Conservation (phyloP, 768 basidiomycete genomes). For the Lyophyllum semitale region DNA sequence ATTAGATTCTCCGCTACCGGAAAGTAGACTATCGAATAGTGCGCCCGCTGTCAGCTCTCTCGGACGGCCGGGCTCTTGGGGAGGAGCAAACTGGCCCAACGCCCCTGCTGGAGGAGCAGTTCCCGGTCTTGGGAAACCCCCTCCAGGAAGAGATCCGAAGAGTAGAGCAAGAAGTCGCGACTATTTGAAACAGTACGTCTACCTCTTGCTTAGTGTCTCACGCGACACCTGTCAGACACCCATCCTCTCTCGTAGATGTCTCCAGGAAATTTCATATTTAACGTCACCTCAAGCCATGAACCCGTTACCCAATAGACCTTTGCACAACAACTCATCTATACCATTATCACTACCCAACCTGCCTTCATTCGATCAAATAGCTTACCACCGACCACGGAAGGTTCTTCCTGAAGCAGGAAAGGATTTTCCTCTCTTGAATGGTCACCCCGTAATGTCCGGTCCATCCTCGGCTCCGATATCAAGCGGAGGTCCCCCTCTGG, state of each 20-base stretch:
- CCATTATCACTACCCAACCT: slow-evolving; percentile 70
- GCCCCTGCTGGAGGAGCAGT: slow-evolving; percentile 43
- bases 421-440: slow-evolving; percentile 69
- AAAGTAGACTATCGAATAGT: slow-evolving; percentile 67
- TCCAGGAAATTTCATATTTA: slow-evolving; percentile 97
- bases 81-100: slow-evolving; percentile 49
- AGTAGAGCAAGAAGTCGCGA: slow-evolving; percentile 92
- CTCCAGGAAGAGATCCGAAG: slow-evolving; percentile 90
- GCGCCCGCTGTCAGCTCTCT: slow-evolving; percentile 42
- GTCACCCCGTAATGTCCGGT: slow-evolving; percentile 54
- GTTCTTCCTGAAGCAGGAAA: slow-evolving; percentile 74
- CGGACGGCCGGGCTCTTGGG: slow-evolving; percentile 60
- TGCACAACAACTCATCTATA: slow-evolving; percentile 65
- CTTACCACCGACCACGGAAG: slow-evolving; percentile 81
- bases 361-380: slow-evolving; percentile 71
- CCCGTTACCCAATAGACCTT: slow-evolving; percentile 86
- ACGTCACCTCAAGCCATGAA: slow-evolving; percentile 98
- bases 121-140: slow-evolving; percentile 66
- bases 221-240: slow-evolving; percentile 3
- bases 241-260: slow-evolving; percentile 56
- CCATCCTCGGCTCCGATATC: slow-evolving; percentile 51
- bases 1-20: slow-evolving; percentile 75
- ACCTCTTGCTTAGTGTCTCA: slow-evolving; percentile 6
- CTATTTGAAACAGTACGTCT: slow-evolving; percentile 90
- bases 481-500: slow-evolving; percentile 45